Evolutionary conservation across 768 basidiomycete genomes (phyloP).

Genomic region (Kwoniella dendrophila): DNA sequence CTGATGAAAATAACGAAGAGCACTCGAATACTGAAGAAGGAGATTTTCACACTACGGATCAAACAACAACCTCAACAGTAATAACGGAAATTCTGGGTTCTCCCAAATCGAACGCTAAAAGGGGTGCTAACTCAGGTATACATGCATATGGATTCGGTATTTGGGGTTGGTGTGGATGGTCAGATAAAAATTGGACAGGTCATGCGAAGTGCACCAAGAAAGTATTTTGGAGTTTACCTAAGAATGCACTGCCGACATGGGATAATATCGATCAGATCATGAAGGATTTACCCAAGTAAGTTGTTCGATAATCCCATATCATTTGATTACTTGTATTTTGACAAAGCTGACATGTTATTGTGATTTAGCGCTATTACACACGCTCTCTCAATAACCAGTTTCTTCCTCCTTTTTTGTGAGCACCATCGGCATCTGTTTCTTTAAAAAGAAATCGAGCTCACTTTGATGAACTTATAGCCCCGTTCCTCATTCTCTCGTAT

Average conservation of each 20-base stretch:
- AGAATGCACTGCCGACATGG: background rate
- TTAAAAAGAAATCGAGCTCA: background rate
- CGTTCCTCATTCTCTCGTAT: conserved; percentile 9
- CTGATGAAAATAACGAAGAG: background rate
- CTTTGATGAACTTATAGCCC: conserved; percentile 4
- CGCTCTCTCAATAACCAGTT: conserved; percentile 7
- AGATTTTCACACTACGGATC: too few species aligned
- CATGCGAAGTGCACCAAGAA: conserved; percentile 20
- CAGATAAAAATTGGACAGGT: conserved; percentile 13
- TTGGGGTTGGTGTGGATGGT: conserved; percentile 32
- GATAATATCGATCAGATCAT: conserved; percentile 14
- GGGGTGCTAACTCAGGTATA: conserved; percentile 2
- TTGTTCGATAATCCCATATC: background rate
- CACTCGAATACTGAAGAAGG: background rate
- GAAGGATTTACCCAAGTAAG: conserved; percentile 14
- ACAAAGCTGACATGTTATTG: background rate
- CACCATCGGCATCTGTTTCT: background rate
- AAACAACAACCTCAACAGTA: too few species aligned
- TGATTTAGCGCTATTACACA: conserved; percentile 6
- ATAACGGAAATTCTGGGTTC: background rate
- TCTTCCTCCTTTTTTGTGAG: conserved; percentile 19
- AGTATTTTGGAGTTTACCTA: conserved; percentile 17
- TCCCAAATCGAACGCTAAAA: conserved; percentile 1
- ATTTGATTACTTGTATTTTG: background rate
- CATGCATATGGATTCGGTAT: conserved; percentile 27